Base-by-base conservation (phyloP, 495 filamentous ascomycete genomes). In the Tetracladium setigerum region DNA sequence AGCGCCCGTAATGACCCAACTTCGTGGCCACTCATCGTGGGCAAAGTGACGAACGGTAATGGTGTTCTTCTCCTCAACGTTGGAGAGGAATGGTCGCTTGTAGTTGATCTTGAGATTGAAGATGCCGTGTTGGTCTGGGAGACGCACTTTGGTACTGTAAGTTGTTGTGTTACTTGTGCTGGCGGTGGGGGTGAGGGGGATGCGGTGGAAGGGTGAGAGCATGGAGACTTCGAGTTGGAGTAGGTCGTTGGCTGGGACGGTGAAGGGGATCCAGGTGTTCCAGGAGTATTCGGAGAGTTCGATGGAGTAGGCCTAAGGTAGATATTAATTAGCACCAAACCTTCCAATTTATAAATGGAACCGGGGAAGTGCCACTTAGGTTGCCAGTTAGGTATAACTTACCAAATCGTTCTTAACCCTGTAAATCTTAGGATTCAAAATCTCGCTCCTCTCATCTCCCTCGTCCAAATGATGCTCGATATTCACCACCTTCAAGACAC, bases 161-260 rank as follows among this genome's bases (percentile, higher is more conserved):
- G 84, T 73, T 30, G 87, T 83, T 56, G 79, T 79, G 57, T 84
- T 85, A 30, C 71, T 56, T 0, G 83, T 86, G 12, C 68, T 70
- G 41, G 58, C 56, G 11, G 66, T 49, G 6, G 58, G 37, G 14
- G 68, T 66, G 5, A 98, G 82, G 49, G 77, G 64, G 16, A 96
- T 76, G n/a, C 94, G 90, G 70, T 96, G 86, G 81, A 94, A 96
- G 54, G 94, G 92, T 6, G 91, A 95, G 12, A 98, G 84, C 92
- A 98, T 98, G 67, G 81, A 89, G 73, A 95, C 95, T 67, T 98
- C 92, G 47, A 98, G 85, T 62, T 98, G 92, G 12, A 97, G 62
- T 22, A 66, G 71, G 61, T 98, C 92, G 43, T 61, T 65, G 2
- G 70, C 49, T 44, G 86, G 81, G 30, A 87, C 70, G 33, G 69